phyloP scores from a whole-genome alignment of 2,329 filamentous ascomycete species.

The Botrytis sinoallii region DNA sequence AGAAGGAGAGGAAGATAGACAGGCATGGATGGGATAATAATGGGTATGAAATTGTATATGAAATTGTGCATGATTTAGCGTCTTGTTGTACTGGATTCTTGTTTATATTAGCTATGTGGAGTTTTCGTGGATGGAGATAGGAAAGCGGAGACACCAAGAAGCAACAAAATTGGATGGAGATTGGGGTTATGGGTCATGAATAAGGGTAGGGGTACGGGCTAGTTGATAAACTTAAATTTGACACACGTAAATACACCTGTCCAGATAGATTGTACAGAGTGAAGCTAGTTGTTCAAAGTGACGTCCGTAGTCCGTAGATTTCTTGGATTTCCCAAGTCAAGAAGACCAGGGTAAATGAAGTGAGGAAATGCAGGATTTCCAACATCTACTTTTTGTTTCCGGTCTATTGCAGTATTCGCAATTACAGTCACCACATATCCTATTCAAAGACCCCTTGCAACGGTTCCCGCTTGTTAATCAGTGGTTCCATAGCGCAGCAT shows the following conservation, averaged over 20 bases:
- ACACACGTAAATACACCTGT: background rate
- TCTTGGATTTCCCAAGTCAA: background rate
- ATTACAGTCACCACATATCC: background rate
- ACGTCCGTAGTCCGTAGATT: background rate
- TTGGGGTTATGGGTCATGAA: background rate
- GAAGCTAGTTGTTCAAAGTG: background rate
- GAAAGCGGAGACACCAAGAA: background rate
- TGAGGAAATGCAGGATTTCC: background rate
- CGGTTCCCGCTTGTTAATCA: background rate
- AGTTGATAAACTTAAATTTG: background rate
- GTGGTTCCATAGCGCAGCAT: background rate
- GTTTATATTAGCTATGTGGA: background rate
- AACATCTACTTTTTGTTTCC: background rate
- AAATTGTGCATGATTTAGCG: background rate
- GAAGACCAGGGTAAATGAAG: background rate
- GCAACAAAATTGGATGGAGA: background rate
- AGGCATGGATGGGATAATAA: background rate
- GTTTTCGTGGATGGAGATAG: background rate
- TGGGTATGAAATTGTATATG: background rate
- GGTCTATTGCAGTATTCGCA: no score
- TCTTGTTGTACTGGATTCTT: background rate
- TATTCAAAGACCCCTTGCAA: accelerated
- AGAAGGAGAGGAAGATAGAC: background rate
- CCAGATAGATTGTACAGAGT: background rate
- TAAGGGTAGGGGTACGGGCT: background rate